Conservation (phyloP, 164 flowering plant species). For the Dillenia suffruticosa region DNA sequence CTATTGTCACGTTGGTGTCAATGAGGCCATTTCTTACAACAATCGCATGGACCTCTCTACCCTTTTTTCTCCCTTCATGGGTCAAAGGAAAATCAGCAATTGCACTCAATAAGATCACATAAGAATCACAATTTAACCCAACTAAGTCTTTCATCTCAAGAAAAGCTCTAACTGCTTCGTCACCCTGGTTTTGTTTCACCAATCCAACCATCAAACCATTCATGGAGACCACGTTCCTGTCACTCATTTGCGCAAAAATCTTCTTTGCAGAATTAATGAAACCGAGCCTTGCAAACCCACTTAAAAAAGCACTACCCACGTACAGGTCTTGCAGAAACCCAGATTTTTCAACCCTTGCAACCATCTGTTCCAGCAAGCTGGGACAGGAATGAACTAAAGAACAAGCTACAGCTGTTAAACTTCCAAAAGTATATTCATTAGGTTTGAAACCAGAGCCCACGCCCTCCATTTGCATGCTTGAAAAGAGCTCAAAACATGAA, state of each 20-base stretch:
- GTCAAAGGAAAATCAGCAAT: conserved; percentile 43
- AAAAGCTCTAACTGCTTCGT: conserved; percentile 60
- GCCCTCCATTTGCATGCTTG: conserved; percentile 51
- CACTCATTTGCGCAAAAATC: conserved; percentile 56
- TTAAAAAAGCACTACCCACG: conserved; percentile 87
- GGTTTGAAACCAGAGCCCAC: conserved; percentile 34
- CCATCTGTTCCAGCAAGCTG: conserved; percentile 55
- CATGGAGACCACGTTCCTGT: conserved; percentile 65
- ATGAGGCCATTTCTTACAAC: conserved; percentile 45
- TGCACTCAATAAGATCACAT: conserved; percentile 66
- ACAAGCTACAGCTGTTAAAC: conserved; percentile 56
- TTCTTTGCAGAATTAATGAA: conserved; percentile 42
- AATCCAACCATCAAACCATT: conserved; percentile 88
- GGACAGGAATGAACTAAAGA: conserved; percentile 23
- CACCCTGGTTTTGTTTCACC: conserved; percentile 60
- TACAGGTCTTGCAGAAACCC: conserved; percentile 63
- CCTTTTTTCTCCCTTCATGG: conserved; percentile 58
- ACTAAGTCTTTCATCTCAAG: conserved; percentile 43
- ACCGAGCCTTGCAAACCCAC: conserved; percentile 66
- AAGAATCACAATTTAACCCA: conserved; percentile 51
- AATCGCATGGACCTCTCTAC: conserved; percentile 72
- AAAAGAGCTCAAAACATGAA: conserved; percentile 49
- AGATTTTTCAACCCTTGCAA: conserved; percentile 47
- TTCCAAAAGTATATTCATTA: conserved; percentile 77
- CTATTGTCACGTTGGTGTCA: conserved; percentile 41